Conservation (phyloP, 2,329 filamentous ascomycete species). For the Venturia asperata region DNA sequence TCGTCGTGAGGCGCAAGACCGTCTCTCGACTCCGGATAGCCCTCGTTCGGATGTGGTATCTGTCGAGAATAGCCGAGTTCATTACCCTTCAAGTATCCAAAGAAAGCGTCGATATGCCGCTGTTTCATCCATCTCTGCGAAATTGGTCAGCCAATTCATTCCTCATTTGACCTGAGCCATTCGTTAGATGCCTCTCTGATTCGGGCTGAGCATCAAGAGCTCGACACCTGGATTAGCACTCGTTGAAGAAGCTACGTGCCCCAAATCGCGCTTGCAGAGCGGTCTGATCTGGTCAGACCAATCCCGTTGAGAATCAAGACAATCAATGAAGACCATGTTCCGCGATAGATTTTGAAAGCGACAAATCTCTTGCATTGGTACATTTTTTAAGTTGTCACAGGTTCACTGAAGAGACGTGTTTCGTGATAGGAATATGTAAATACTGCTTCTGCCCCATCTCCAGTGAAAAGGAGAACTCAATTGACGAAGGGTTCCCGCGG, state of each 20-base stretch:
- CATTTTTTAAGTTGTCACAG: too few relatives aligned
- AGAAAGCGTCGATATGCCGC: constrained; percentile 92
- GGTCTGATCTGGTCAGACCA: not conserved
- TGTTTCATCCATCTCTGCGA: constrained; percentile 87
- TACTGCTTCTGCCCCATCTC: too few relatives aligned
- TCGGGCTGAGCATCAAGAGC: not conserved
- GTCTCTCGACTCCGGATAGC: constrained; percentile 63
- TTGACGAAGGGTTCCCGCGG: too few relatives aligned
- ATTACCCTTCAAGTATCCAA: constrained; percentile 77
- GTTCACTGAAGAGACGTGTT: too few relatives aligned
- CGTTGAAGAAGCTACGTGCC: not conserved
- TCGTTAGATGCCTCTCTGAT: not conserved
- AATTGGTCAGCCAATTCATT: constrained; percentile 12
- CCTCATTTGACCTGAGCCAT: not conserved
- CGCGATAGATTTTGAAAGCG: too few relatives aligned
- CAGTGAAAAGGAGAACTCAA: too few relatives aligned
- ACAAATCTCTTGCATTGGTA: too few relatives aligned
- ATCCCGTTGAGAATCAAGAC: not conserved
- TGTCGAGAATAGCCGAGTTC: constrained; percentile 72
- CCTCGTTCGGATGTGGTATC: constrained; percentile 58
- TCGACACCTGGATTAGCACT: not conserved
- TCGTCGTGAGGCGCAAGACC: constrained; percentile 82
- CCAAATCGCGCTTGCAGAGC: not conserved
- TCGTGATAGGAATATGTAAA: too few relatives aligned
- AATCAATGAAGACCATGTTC: too few relatives aligned